Evolutionary conservation across 768 basidiomycete species (phyloP).

Genomic region (Phylloporus rhodoxanthus): DNA sequence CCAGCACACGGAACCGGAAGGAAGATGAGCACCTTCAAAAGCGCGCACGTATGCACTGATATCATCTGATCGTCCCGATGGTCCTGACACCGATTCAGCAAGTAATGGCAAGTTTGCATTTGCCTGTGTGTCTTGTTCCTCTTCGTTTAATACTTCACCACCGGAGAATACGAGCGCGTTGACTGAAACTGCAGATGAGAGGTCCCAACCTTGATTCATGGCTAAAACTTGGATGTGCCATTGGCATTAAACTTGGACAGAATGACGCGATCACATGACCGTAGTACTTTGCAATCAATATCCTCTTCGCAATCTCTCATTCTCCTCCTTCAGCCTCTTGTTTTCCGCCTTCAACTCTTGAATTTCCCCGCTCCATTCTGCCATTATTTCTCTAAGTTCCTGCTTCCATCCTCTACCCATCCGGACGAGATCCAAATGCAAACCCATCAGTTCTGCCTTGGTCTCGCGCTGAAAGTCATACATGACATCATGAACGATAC

Average conservation of each 20-base stretch:
- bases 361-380: slow-evolving; percentile 57
- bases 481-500: slow-evolving; percentile 66
- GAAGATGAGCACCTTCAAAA: slow-evolving; percentile 25
- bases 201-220: slow-evolving; percentile 8
- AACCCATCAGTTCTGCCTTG: slow-evolving; percentile 63
- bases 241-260: background rate
- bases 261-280: slow-evolving; percentile 7
- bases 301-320: slow-evolving; percentile 48
- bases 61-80: slow-evolving; percentile 10
- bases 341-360: slow-evolving; percentile 41
- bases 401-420: slow-evolving; percentile 67
- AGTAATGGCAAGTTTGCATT: slow-evolving; percentile 1
- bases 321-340: slow-evolving; percentile 58
- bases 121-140: slow-evolving; percentile 8
- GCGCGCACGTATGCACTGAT: slow-evolving; percentile 25
- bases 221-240: too few species aligned
- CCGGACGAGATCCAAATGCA: slow-evolving; percentile 67
- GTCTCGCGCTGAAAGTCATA: slow-evolving; percentile 67
- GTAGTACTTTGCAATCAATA: slow-evolving; percentile 20
- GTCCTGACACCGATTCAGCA: slow-evolving; percentile 1
- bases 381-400: slow-evolving; percentile 57
- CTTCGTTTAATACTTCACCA: slow-evolving; percentile 19
- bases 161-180: slow-evolving; percentile 30
- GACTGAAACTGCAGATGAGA: slow-evolving; percentile 10
- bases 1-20: background rate